These are phyloP conservation scores for Penicillium hordei DNA, from an alignment of 2,329 filamentous ascomycete species.

Conservation along the genomic window DNA sequence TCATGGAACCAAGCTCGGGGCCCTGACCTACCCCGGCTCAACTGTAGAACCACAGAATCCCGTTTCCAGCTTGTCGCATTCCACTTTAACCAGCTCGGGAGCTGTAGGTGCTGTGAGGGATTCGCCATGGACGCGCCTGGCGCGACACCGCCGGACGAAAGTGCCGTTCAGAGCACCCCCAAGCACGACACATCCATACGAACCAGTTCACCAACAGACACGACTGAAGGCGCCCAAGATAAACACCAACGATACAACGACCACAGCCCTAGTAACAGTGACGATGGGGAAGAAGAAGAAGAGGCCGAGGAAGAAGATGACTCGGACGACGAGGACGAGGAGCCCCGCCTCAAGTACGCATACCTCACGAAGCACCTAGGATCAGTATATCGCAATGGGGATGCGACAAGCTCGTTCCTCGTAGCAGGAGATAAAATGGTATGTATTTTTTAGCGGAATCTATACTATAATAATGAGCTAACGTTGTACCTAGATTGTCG, in stretches of 20 bases:
- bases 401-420: conserved; percentile 87
- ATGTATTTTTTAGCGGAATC: conserved; percentile 28
- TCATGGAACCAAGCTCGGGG: conserved; percentile 16
- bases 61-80: conserved; percentile 22
- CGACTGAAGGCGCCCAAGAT: conserved; percentile 16
- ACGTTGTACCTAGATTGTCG: conserved; percentile 65
- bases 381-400: conserved; percentile 86
- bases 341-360: conserved; percentile 90
- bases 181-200: conserved; percentile 21
- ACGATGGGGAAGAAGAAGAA: conserved; percentile 38
- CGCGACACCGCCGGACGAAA: conserved; percentile 30
- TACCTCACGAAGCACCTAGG: conserved; percentile 78
- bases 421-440: conserved; percentile 98
- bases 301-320: conserved; percentile 67
- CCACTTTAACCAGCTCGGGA: conserved; percentile 17
- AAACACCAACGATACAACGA: conserved; percentile 21
- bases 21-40: conserved; percentile 23
- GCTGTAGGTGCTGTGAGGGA: conserved; percentile 30
- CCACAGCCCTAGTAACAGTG: conserved; percentile 24
- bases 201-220: conserved; percentile 19
- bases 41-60: conserved; percentile 18
- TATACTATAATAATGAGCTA: conserved; percentile 26
- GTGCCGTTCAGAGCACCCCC: conserved; percentile 21
- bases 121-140: conserved; percentile 43
- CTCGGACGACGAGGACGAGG: conserved; percentile 84